Base-by-base conservation (phyloP, 2,329 filamentous ascomycete species). In the Ophiostoma novo-ulmi region DNA sequence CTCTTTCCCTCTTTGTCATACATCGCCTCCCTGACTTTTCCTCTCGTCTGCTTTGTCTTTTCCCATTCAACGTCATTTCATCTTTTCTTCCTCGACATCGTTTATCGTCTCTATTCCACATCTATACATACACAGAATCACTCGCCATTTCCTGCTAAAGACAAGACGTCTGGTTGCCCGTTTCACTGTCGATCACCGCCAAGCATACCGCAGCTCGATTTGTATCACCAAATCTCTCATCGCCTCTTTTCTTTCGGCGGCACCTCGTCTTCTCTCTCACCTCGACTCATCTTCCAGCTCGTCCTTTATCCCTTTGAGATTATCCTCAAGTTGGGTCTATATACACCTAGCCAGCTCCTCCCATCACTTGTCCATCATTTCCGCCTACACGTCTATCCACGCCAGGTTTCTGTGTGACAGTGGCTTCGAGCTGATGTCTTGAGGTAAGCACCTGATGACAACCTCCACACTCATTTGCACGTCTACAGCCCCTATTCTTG, bases 401-500 rank as follows among this genome's bases (percentile, higher is more conserved):
- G 7, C 52, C n/a, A 31, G 52, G 52, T 8, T 58, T 58, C 52
- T 58, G 70, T 70, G 68, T 64, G 70, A 71, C 70, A 44, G 70
- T 65, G 55, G 68, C 65, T 22, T 65, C 55, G n/a, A 58, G 64
- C 68, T 44, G 31, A 68, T 71, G 68, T 65, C 68, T 68, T 55
- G 41, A 64, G 65, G 65, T 70, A 20, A 61, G 69, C 22, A 63
- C 11, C 26, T 35, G 26, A n/a, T 35, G 36, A 38, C 31, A 13
- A 6, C 17, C 6, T 65, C 8, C 35, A 10, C n/a, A n/a, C n/a
- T 41, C 6, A 26, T 65, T 22, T 20, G 26, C 26, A 63, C 58
- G 7, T 35, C 58, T 26, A 31, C 26, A 14, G 26, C 22, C 26
- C 14, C 63, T 65, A 31, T 26, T 35, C 58, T 58, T 14, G 4